A percentile compares a stretch with the other conserved stretches of the same genome.
Evolutionary conservation across 2,329 filamentous ascomycete species (phyloP).

Genomic region (Aureobasidium sp.): DNA sequence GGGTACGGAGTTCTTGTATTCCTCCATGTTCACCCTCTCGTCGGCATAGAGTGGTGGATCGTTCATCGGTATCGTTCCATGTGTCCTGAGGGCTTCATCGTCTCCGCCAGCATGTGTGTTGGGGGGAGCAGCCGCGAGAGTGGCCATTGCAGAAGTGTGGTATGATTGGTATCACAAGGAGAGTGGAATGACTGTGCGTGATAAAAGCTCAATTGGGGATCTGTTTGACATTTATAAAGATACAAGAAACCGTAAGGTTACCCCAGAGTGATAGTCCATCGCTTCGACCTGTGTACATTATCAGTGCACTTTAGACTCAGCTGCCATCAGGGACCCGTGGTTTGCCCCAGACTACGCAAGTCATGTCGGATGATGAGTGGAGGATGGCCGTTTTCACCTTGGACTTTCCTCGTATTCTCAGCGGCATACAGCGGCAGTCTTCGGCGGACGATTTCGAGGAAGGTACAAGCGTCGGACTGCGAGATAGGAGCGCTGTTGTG

Average conservation of each 20-base stretch:
- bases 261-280: conserved; percentile 3
- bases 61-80: conserved; percentile 22
- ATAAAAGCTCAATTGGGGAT: neutral
- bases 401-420: conserved; percentile 2
- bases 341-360: neutral
- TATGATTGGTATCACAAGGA: neutral
- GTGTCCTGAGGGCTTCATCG: conserved; percentile 24
- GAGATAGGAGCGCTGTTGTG: neutral
- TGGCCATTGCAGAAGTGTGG: conserved; percentile 18
- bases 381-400: neutral
- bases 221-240: conserved; percentile 3
- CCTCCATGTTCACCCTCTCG: conserved; percentile 31
- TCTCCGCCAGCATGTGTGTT: conserved; percentile 26
- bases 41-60: conserved; percentile 16
- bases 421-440: neutral
- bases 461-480: conserved; percentile 6
- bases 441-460: neutral
- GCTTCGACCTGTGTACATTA: conserved; percentile 6
- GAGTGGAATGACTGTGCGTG: neutral
- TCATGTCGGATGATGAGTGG: neutral
- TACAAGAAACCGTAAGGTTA: neutral
- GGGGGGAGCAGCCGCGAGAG: conserved; percentile 24
- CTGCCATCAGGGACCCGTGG: neutral
- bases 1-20: conserved; percentile 25
- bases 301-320: neutral